Conservation (phyloP, 2,329 filamentous ascomycete species). For the Apiospora phragmitis region DNA sequence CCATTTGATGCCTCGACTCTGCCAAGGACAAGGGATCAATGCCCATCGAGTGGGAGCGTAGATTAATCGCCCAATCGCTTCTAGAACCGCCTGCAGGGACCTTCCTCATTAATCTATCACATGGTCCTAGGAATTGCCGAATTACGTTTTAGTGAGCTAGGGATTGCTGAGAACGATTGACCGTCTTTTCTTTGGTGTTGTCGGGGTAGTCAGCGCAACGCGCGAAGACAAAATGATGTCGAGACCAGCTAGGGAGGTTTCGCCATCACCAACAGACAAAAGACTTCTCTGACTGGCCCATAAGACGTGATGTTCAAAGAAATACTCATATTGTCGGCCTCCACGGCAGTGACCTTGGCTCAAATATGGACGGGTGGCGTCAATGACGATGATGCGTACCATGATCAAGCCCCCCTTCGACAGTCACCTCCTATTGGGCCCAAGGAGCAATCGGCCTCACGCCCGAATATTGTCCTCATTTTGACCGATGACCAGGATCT, state of each 20-base stretch:
- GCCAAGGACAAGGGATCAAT: not conserved
- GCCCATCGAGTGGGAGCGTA: not conserved
- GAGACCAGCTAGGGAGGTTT: not conserved
- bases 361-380: not conserved
- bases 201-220: not conserved
- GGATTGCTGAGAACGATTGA: not conserved
- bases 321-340: not conserved
- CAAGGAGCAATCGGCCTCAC: slow-evolving; percentile 17
- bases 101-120: not conserved
- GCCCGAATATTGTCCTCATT: slow-evolving; percentile 59
- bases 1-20: not conserved
- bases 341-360: not conserved
- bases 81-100: not conserved
- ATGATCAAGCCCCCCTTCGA: not conserved
- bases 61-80: not conserved
- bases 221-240: not conserved
- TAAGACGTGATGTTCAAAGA: not conserved
- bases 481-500: slow-evolving; percentile 64
- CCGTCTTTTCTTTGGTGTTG: not conserved
- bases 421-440: slow-evolving; percentile 15
- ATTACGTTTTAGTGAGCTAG: not conserved
- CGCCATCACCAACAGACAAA: not conserved
- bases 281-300: rapidly evolving
- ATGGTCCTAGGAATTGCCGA: not conserved
- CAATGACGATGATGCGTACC: not conserved